phyloP scores from a whole-genome alignment of 768 basidiomycete genomes.

The Lactarius evosmus region DNA sequence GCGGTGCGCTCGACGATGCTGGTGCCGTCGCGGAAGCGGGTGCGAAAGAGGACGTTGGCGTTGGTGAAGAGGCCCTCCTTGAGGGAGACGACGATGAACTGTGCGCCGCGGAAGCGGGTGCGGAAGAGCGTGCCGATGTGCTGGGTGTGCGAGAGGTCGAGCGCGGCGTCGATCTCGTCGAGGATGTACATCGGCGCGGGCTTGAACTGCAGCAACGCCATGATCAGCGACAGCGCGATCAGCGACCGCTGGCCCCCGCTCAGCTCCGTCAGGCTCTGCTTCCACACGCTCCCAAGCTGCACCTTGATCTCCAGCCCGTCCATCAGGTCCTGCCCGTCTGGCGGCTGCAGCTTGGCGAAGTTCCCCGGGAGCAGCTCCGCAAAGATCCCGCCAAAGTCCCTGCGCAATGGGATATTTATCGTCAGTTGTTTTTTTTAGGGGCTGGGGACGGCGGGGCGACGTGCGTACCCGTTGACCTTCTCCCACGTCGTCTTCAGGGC shows the following conservation, averaged over 20 bases:
- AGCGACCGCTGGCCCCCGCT: slow-evolving; percentile 98
- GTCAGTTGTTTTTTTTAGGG: too few relatives aligned
- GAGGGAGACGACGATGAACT: slow-evolving; percentile 96
- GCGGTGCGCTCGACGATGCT: slow-evolving; percentile 82
- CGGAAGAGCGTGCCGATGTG: slow-evolving; percentile 98
- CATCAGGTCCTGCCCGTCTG: slow-evolving; percentile 90
- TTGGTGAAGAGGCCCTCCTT: slow-evolving; percentile 98
- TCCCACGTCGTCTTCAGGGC: slow-evolving; percentile 94
- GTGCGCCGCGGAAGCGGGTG: slow-evolving; percentile 94
- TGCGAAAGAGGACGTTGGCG: slow-evolving; percentile 92
- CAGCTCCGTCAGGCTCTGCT: slow-evolving; percentile 93
- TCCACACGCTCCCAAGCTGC: slow-evolving; percentile 92
- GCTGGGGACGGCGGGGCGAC: background rate
- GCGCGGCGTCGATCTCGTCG: slow-evolving; percentile 97
- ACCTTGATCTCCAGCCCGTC: slow-evolving; percentile 98
- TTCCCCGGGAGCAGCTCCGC: slow-evolving; percentile 94
- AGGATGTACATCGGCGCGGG: slow-evolving; percentile 99
- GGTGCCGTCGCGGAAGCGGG: slow-evolving; percentile 92
- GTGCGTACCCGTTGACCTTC: slow-evolving; percentile 82
- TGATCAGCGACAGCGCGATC: slow-evolving; percentile 96
- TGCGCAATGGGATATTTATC: slow-evolving; percentile 34
- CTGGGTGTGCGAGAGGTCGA: slow-evolving; percentile 94
- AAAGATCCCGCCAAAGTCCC: slow-evolving; percentile 96
- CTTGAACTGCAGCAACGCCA: slow-evolving; percentile 99
- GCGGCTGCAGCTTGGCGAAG: slow-evolving; percentile 91